These are phyloP conservation scores for Cryptococcus sp. DNA, from an alignment of 1,284 basidiomycete genomes.

Conservation along the genomic window DNA sequence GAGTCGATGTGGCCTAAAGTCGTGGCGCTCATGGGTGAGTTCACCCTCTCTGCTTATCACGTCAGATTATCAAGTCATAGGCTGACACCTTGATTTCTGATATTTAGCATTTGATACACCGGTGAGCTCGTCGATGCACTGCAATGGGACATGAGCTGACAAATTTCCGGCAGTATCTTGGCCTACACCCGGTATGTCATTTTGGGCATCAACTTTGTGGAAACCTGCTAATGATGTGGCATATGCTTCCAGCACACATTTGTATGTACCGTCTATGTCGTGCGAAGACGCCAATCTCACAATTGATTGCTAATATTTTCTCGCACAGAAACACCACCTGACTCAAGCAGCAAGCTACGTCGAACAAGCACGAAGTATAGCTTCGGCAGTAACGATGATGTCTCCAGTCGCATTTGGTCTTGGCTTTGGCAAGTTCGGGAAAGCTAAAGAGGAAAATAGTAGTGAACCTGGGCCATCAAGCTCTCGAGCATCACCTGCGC, in stretches of 20 bases:
- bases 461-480: constrained; percentile 26
- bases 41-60: neutral
- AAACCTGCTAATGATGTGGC: constrained; percentile 17
- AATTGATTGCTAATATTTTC: neutral
- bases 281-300: too few relatives aligned
- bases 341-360: constrained; percentile 75
- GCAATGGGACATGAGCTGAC: neutral
- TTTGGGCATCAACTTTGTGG: neutral
- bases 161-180: constrained; percentile 65
- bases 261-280: too few relatives aligned
- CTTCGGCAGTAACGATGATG: constrained; percentile 59
- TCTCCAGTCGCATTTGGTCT: constrained; percentile 58
- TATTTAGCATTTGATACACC: constrained; percentile 83
- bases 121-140: constrained; percentile 55
- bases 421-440: constrained; percentile 48
- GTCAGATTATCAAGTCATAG: neutral
- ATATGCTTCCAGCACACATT: constrained; percentile 19
- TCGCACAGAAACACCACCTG: constrained; percentile 66
- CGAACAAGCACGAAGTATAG: constrained; percentile 62
- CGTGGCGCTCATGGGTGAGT: constrained; percentile 44
- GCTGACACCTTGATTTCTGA: constrained; percentile 2
- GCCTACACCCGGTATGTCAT: constrained; percentile 70
- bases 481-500: constrained; percentile 18
- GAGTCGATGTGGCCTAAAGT: constrained; percentile 51
- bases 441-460: constrained; percentile 32